These are phyloP conservation scores for Penicillium verhagenii DNA, from an alignment of 495 filamentous ascomycete genomes.

Conservation along the genomic window DNA sequence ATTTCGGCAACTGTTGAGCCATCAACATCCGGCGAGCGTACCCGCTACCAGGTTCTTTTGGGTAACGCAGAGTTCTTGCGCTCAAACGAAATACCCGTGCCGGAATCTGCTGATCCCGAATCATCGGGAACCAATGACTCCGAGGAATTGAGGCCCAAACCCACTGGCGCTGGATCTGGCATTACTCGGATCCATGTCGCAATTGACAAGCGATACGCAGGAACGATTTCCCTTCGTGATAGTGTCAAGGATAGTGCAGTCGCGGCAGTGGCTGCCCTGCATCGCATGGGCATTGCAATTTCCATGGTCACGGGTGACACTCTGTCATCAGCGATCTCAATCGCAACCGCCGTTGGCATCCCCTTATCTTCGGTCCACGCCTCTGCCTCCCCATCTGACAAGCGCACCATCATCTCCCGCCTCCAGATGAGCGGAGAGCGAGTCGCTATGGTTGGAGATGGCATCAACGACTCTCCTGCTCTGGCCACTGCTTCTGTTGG, in stretches of 20 bases:
- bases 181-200: slow-evolving; percentile 89
- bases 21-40: slow-evolving; percentile 58
- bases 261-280: slow-evolving; percentile 80
- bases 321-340: slow-evolving; percentile 71
- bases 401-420: slow-evolving; percentile 75
- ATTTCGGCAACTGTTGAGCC: slow-evolving; percentile 82
- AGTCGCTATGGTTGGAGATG: slow-evolving; percentile 97
- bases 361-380: slow-evolving; percentile 70
- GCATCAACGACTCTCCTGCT: slow-evolving; percentile 97
- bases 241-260: slow-evolving; percentile 78
- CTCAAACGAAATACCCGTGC: slow-evolving; percentile 65
- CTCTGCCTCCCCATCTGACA: slow-evolving; percentile 81
- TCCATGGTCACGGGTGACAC: slow-evolving; percentile 96
- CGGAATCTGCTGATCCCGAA: slow-evolving; percentile 57
- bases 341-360: slow-evolving; percentile 84
- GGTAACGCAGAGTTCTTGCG: slow-evolving; percentile 78
- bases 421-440: slow-evolving; percentile 70
- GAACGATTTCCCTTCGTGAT: slow-evolving; percentile 80
- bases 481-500: slow-evolving; percentile 90
- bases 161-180: slow-evolving; percentile 48
- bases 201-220: slow-evolving; percentile 76
- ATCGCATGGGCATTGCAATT: slow-evolving; percentile 77
- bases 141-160: slow-evolving; percentile 19
- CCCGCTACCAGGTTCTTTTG: slow-evolving; percentile 73
- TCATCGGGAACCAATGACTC: slow-evolving; percentile 18